phyloP scores from a whole-genome alignment of 768 basidiomycete genomes.

The Cystofilobasidium capitatum region DNA sequence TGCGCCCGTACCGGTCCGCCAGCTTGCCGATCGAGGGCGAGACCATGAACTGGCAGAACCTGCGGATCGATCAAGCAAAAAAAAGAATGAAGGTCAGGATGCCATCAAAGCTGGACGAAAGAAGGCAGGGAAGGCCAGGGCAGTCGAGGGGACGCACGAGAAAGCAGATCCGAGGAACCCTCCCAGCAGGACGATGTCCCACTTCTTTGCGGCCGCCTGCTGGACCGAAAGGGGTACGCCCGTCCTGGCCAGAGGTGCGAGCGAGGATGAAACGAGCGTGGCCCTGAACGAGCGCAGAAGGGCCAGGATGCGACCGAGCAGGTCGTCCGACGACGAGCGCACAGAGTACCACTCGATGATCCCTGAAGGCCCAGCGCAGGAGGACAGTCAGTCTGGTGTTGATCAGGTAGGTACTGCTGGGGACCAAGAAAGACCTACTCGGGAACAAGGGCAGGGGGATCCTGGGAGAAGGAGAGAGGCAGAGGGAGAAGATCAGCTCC shows the following conservation, averaged over 20 bases:
- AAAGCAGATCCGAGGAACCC: conserved; percentile 26
- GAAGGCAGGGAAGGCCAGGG: conserved; percentile 27
- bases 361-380: conserved; percentile 5
- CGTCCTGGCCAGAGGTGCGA: conserved; percentile 39
- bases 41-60: conserved; percentile 53
- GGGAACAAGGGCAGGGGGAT: conserved; percentile 25
- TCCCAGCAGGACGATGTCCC: conserved; percentile 92
- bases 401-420: neutral
- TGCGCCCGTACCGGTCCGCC: conserved; percentile 84
- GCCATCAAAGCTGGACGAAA: neutral
- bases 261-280: conserved; percentile 49
- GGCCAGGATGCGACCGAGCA: conserved; percentile 61
- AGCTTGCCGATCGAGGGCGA: conserved; percentile 72
- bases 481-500: conserved; percentile 1
- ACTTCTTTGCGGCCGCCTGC: conserved; percentile 46
- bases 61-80: conserved; percentile 25
- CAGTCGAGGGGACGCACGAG: neutral
- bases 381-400: conserved; percentile 49
- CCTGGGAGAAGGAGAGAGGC: neutral
- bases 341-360: conserved; percentile 38
- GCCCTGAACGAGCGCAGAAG: conserved; percentile 59
- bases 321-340: conserved; percentile 57
- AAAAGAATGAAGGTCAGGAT: neutral
- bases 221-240: neutral
- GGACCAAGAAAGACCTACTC: neutral